Conservation (phyloP, 2,329 filamentous ascomycete genomes). For the Exophiala viscosa region DNA sequence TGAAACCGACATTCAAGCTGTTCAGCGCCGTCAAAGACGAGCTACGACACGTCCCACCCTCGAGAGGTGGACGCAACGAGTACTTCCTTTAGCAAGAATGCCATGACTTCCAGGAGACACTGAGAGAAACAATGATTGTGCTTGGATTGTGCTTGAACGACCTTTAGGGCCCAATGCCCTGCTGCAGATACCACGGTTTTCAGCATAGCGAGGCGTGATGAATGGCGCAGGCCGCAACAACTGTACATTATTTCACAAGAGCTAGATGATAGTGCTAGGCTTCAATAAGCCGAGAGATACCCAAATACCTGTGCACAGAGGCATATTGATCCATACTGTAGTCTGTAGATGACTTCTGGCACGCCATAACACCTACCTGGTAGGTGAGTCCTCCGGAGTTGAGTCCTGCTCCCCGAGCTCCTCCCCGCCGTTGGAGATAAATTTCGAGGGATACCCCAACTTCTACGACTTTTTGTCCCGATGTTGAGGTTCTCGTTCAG, state of each 20-base stretch:
- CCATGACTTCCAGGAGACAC: background rate
- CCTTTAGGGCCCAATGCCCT: conserved; percentile 1
- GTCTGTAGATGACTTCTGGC: too few species aligned
- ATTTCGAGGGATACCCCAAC: background rate
- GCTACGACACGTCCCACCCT: conserved; percentile 43
- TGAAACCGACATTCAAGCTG: conserved; percentile 78
- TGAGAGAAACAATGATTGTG: background rate
- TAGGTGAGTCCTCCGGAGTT: too few species aligned
- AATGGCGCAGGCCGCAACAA: conserved; percentile 2
- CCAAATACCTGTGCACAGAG: background rate
- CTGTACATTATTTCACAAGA: conserved; percentile 15
- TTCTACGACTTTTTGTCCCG: background rate
- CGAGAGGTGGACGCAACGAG: conserved; percentile 46
- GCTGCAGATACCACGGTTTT: conserved; percentile 7
- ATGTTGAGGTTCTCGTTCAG: background rate
- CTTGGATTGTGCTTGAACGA: conserved; percentile 3
- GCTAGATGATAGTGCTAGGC: conserved; percentile 16
- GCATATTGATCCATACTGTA: too few species aligned
- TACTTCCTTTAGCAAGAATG: conserved; percentile 35
- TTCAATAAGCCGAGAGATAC: conserved; percentile 4
- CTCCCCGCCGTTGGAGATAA: background rate
- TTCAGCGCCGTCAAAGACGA: conserved; percentile 48
- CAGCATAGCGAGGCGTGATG: conserved; percentile 18
- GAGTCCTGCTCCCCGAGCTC: background rate
- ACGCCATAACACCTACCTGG: too few species aligned